Evolutionary conservation across 1,284 basidiomycete species (phyloP).

Genomic region (Ceratobasidium sp.): DNA sequence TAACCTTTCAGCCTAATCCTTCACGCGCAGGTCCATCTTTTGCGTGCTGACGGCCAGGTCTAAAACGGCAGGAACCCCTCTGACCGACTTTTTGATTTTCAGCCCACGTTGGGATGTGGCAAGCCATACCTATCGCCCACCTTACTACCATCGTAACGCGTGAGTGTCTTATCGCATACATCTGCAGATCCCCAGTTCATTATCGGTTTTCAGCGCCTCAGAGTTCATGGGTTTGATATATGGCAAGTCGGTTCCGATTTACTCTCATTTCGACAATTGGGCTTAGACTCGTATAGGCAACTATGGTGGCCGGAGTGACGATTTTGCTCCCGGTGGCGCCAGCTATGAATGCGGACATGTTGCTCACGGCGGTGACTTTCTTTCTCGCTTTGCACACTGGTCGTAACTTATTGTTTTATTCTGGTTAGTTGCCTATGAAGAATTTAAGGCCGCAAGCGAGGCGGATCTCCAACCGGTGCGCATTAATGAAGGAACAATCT

Average conservation of each 20-base stretch:
- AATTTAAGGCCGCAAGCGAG: constrained; percentile 66
- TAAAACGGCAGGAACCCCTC: constrained; percentile 65
- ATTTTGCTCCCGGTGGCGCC: constrained; percentile 67
- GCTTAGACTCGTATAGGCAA: constrained; percentile 17
- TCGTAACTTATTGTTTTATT: background rate
- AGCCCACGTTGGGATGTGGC: constrained; percentile 72
- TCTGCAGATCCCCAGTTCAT: background rate
- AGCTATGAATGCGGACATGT: constrained; percentile 61
- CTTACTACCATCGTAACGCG: constrained; percentile 49
- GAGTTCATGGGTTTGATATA: constrained; percentile 73
- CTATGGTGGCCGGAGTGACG: constrained; percentile 70
- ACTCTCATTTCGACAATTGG: background rate
- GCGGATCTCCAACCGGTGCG: constrained; percentile 63
- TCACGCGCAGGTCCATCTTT: constrained; percentile 59
- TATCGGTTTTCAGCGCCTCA: constrained; percentile 32
- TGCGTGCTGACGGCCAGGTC: constrained; percentile 72
- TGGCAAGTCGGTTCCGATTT: constrained; percentile 54
- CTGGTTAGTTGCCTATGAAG: constrained; percentile 63
- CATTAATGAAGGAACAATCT: constrained; percentile 65
- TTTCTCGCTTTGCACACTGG: background rate
- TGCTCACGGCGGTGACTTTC: constrained; percentile 34
- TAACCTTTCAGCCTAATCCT: background rate
- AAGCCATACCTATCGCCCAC: constrained; percentile 60
- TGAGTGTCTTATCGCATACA: constrained; percentile 50
- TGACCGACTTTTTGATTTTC: constrained; percentile 72